Conservation (phyloP, 2,329 filamentous ascomycete species). For the Fusarium sp. region DNA sequence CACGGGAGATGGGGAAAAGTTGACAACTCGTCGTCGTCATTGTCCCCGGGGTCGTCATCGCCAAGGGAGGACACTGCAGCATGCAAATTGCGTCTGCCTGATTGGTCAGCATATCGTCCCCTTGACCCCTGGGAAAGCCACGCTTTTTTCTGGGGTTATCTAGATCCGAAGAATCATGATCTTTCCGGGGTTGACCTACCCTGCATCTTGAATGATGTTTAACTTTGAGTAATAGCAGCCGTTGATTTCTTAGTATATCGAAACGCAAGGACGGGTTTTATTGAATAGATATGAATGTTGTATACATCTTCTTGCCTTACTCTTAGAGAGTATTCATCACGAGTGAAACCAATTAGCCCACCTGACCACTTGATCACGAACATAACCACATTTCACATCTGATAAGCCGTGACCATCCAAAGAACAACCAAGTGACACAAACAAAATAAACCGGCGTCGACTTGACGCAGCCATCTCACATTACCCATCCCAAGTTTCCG, state of each 20-base stretch:
- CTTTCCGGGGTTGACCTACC: neutral
- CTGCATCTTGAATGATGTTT: neutral
- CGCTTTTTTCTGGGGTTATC: conserved; percentile 14
- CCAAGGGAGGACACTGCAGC: conserved; percentile 13
- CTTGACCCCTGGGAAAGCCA: neutral
- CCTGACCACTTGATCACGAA: neutral
- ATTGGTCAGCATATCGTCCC: conserved; percentile 24
- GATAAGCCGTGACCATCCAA: neutral
- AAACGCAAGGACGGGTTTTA: neutral
- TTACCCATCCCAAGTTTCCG: neutral
- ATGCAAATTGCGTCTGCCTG: conserved; percentile 22
- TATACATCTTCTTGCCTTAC: neutral
- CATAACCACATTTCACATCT: neutral
- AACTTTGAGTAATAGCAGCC: neutral
- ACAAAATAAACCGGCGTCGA: neutral
- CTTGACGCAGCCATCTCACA: neutral
- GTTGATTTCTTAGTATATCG: neutral
- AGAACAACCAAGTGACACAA: neutral
- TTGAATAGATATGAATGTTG: neutral
- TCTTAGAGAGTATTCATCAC: neutral
- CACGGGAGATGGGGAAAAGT: neutral
- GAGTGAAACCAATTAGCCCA: neutral
- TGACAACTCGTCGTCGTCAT: neutral
- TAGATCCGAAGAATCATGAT: conserved; percentile 1
- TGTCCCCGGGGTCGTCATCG: neutral